Conservation (phyloP, 805 yeast genomes). For the Komagataella kurtzmanii region DNA sequence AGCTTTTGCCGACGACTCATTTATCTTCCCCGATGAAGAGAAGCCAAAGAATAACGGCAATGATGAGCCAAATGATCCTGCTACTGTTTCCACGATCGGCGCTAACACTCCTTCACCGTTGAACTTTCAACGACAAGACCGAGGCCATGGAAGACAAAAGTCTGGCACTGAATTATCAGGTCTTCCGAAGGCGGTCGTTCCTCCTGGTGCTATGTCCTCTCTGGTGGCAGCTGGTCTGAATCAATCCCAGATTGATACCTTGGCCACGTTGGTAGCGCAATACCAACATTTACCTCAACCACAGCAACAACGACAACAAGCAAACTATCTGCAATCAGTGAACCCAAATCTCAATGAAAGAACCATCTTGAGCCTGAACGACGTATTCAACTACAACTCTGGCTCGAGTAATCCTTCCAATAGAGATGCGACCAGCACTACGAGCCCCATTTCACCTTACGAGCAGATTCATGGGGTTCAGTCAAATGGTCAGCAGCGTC, state of each 20-base stretch:
- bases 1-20: slow-evolving; percentile 73
- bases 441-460: neutral
- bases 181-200: slow-evolving; percentile 53
- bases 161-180: slow-evolving; percentile 9
- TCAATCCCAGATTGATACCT: slow-evolving; percentile 57
- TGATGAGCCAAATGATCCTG: slow-evolving; percentile 2
- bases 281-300: slow-evolving; percentile 17
- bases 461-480: neutral
- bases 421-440: neutral
- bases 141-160: neutral
- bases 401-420: neutral
- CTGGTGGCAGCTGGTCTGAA: slow-evolving; percentile 53
- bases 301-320: slow-evolving; percentile 5
- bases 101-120: neutral
- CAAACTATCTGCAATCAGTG: neutral
- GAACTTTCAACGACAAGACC: neutral
- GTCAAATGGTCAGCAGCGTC: neutral
- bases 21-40: slow-evolving; percentile 73
- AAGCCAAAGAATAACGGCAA: slow-evolving; percentile 29
- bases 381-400: neutral
- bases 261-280: slow-evolving; percentile 62
- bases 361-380: neutral
- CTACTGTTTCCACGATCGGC: neutral
- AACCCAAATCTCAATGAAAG: neutral
- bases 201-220: slow-evolving; percentile 58